phyloP scores from a whole-genome alignment of 345 rosid species.

The Lumnitzera littorea region DNA sequence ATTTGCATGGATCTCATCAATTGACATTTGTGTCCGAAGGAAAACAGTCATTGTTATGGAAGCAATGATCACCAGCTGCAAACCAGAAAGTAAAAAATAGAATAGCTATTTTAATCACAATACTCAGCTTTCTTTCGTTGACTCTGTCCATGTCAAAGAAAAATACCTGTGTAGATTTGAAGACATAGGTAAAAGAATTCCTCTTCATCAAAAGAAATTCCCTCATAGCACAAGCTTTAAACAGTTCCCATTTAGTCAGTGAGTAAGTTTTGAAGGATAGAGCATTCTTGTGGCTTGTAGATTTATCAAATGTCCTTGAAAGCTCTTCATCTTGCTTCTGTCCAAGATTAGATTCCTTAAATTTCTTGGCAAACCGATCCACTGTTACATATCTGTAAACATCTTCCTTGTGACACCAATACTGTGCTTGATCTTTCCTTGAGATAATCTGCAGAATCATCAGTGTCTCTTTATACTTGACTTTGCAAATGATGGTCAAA shows the following conservation, averaged over 20 bases:
- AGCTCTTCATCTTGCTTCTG: constrained; percentile 30
- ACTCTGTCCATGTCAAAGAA: neutral
- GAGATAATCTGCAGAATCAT: constrained; percentile 20
- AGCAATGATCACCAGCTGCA: constrained; percentile 9
- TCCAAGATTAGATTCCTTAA: constrained; percentile 33
- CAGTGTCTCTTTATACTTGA: no score
- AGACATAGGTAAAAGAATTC: constrained; percentile 33
- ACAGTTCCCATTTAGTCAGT: constrained; percentile 47
- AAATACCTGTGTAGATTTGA: constrained; percentile 42
- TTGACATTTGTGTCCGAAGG: constrained; percentile 9
- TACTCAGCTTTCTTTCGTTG: neutral
- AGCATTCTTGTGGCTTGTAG: constrained; percentile 41
- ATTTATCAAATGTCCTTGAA: constrained; percentile 30
- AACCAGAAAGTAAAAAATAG: neutral
- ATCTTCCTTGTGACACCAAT: constrained; percentile 31
- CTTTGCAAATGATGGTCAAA: no score
- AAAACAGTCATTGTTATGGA: constrained; percentile 12
- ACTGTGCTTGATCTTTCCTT: constrained; percentile 48
- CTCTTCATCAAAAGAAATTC: constrained; percentile 54
- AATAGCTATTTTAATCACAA: neutral
- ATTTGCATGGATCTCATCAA: constrained; percentile 28
- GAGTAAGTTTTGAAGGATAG: constrained; percentile 40
- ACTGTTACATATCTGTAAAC: constrained; percentile 35
- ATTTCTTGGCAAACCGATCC: constrained; percentile 25
- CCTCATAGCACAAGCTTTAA: constrained; percentile 44